phyloP scores from a whole-genome alignment of 2,329 filamentous ascomycete species.

The Ophiostoma ulmi region DNA sequence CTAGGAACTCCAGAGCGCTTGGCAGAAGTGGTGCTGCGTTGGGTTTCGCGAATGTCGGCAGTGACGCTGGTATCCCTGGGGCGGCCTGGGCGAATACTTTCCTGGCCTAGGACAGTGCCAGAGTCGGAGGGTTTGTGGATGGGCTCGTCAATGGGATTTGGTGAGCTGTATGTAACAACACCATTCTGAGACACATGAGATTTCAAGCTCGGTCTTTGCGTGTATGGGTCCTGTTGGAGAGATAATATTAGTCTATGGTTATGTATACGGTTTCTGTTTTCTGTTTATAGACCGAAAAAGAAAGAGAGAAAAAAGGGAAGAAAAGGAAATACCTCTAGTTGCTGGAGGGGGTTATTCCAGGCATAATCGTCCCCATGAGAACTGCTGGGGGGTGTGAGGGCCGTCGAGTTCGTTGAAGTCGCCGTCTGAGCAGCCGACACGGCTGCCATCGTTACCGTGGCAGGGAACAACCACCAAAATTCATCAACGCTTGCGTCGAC shows the following conservation, averaged over 20 bases:
- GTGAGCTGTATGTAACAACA: slow-evolving; percentile 2
- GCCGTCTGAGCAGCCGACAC: slow-evolving; percentile 46
- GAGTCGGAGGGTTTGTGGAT: slow-evolving; percentile 23
- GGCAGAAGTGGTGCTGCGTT: background rate
- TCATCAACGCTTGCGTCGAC: slow-evolving; percentile 17
- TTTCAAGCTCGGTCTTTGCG: slow-evolving; percentile 18
- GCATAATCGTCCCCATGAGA: slow-evolving; percentile 44
- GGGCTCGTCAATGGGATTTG: slow-evolving; percentile 10
- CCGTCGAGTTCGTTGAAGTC: slow-evolving; percentile 34
- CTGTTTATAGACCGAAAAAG: background rate
- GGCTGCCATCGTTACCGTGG: slow-evolving; percentile 44
- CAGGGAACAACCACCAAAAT: slow-evolving; percentile 13
- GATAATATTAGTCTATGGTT: background rate
- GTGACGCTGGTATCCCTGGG: slow-evolving; percentile 33
- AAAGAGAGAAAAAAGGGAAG: too few species aligned
- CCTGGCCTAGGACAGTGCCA: slow-evolving; percentile 28
- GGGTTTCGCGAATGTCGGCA: background rate
- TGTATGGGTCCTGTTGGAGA: slow-evolving; percentile 24
- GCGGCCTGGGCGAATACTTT: slow-evolving; percentile 37
- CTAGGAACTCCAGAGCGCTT: slow-evolving; percentile 32
- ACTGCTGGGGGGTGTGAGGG: slow-evolving; percentile 47
- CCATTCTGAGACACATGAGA: slow-evolving; percentile 12
- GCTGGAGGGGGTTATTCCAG: slow-evolving; percentile 25
- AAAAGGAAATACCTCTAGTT: slow-evolving; percentile 25
- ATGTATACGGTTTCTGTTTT: background rate